Base-by-base conservation (phyloP, 2,329 filamentous ascomycete species). In the Claviceps paspali region DNA sequence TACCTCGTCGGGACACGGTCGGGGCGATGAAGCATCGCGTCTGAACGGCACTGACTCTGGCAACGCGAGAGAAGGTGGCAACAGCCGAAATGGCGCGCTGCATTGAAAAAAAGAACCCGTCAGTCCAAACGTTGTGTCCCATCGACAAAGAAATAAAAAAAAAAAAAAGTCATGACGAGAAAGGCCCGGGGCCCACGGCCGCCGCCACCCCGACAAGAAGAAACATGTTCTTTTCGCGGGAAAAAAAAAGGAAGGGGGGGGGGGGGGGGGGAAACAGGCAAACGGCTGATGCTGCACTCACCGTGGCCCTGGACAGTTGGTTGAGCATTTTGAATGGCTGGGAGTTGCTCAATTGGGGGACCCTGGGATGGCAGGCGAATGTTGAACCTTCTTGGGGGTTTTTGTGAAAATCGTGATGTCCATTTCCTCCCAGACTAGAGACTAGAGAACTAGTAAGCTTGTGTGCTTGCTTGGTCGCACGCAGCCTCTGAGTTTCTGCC, bases 1-100 rank as follows among this genome's bases (percentile, higher is more conserved):
- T 68, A 76, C 72, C 71, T 69, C 70, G 66, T 57, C 72, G 66
- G 46, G 70, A 70, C 49, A 73, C 64, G 37, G 72, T 75, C 44
- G 72, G 71, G 52, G 66, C 69, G 51, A 75, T 71, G 56, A 75
- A 75, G 52, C 62, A 62, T 55, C 72, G 67, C 54, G 61, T 58
- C 56, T 67, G 65, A 54, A 61, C 58, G 49, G 63, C 49, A 52
- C 53, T 53, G 44, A 43, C 45, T 48, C 50, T 51, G 40, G 52
- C 61, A 59, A 55, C 59, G 57, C 55, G 66, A 62, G 52, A 65
- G 53, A 55, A 67, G 59, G 53, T 51, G 57, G 63, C 61, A 56
- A 64, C 59, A 55, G 62, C 61, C 56, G 63, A 62, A 52, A 63
- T 54, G 61, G 64, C 64, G 64, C 63, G 63, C 65, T n/a, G n/a